phyloP scores from a whole-genome alignment of 2,329 filamentous ascomycete species.

The Trichoderma guizhouense region DNA sequence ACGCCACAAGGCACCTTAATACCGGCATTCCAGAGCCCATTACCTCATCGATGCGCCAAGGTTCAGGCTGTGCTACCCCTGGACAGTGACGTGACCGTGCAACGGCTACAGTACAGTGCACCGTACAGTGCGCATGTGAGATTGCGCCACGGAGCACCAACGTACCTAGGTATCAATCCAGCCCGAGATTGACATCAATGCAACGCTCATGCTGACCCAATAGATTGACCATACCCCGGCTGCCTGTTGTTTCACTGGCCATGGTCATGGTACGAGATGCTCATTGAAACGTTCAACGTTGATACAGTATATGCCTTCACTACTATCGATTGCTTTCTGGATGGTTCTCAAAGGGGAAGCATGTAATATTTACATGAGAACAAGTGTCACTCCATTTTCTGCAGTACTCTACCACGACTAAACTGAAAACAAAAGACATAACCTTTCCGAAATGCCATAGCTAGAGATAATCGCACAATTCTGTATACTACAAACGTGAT shows the following conservation, averaged over 20 bases:
- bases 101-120: background rate
- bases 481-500: constrained; percentile 28
- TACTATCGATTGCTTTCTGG: background rate
- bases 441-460: constrained; percentile 21
- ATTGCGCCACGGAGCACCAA: background rate
- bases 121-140: background rate
- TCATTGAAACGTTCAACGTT: background rate
- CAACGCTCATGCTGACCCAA: background rate
- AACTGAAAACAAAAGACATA: background rate
- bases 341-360: background rate
- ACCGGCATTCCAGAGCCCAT: background rate
- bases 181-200: background rate
- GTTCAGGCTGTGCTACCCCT: constrained; percentile 1
- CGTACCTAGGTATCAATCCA: background rate
- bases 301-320: background rate
- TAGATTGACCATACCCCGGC: background rate
- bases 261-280: background rate
- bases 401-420: background rate
- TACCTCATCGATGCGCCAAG: constrained; percentile 13
- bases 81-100: constrained; percentile 10
- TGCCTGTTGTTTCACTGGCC: background rate
- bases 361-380: background rate
- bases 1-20: constrained; percentile 10
- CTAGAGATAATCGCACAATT: constrained; percentile 24
- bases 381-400: constrained; percentile 1